These are phyloP conservation scores for Dentiscutata heterogama DNA, from an alignment of 371 early-diverging fungal genomes.

Conservation along the genomic window DNA sequence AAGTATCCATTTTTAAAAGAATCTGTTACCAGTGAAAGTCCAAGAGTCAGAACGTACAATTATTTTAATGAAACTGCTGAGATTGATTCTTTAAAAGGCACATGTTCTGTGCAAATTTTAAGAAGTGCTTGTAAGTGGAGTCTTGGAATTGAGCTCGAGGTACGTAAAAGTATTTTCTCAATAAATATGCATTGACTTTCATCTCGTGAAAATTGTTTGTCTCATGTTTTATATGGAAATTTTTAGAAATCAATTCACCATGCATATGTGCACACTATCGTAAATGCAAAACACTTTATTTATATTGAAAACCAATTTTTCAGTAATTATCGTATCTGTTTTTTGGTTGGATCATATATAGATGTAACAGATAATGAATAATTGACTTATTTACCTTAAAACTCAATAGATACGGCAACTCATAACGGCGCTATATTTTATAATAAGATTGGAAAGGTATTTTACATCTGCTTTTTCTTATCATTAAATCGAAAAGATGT, in stretches of 20 bases:
- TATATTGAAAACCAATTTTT: conserved; percentile 98
- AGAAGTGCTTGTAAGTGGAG: conserved; percentile 77
- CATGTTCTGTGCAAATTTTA: conserved; percentile 75
- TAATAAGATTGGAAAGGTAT: conserved; percentile 50
- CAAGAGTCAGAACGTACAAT: conserved; percentile 50
- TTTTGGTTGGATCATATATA: background rate
- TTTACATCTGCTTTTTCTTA: too few species aligned
- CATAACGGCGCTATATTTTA: conserved; percentile 56
- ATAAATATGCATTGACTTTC: background rate
- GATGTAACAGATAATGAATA: too few species aligned
- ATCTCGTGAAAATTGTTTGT: background rate
- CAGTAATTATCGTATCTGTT: conserved; percentile 59
- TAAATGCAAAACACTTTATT: conserved; percentile 80
- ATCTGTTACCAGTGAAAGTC: conserved; percentile 64
- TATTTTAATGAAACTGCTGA: conserved; percentile 66
- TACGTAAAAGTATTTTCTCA: conserved; percentile 10
- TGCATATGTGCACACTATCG: conserved; percentile 83
- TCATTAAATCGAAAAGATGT: too few species aligned
- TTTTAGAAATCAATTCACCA: conserved; percentile 83
- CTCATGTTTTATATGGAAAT: background rate
- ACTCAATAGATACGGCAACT: conserved; percentile 67
- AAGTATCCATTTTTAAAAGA: conserved; percentile 74
- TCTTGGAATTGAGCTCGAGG: conserved; percentile 65
- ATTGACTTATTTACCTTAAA: conserved; percentile 34
- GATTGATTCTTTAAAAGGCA: conserved; percentile 68